phyloP scores from a whole-genome alignment of 805 yeast genomes.

The Tetrapisispora namnaoensis region DNA sequence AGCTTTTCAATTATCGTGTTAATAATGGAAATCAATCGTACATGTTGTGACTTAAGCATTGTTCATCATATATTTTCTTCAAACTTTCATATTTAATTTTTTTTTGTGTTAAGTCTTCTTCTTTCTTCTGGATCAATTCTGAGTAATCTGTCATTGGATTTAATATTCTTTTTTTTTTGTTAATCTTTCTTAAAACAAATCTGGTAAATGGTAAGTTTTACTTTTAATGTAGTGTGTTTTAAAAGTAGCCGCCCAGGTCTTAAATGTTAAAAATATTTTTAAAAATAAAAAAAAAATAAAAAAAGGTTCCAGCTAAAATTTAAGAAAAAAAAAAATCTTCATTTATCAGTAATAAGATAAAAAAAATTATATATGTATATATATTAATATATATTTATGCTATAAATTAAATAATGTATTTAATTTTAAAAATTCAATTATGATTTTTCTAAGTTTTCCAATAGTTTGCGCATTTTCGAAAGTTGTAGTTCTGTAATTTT shows the following conservation, averaged over 20 bases:
- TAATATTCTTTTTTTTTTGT: no score
- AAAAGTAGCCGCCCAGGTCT: neutral
- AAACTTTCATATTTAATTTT: slow-evolving; percentile 3
- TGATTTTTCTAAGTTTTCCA: slow-evolving; percentile 5
- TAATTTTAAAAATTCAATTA: neutral
- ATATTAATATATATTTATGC: neutral
- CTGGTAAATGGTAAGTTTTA: no score
- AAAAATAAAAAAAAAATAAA: no score
- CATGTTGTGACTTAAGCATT: slow-evolving; percentile 7
- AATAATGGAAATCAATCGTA: slow-evolving; percentile 3
- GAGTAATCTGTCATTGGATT: neutral
- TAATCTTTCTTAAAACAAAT: no score
- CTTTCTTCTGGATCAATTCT: slow-evolving; percentile 1
- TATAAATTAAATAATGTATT: neutral
- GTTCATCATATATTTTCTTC: slow-evolving; percentile 3
- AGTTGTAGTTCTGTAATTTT: slow-evolving; percentile 21
- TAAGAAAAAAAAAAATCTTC: no score
- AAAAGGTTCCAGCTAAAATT: no score
- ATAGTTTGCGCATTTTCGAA: slow-evolving; percentile 15
- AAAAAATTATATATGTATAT: neutral
- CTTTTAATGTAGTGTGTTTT: neutral
- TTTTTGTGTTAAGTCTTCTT: slow-evolving; percentile 3
- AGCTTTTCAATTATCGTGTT: neutral
- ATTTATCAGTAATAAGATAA: no score
- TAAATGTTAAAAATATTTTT: neutral